Evolutionary conservation across 495 filamentous ascomycete genomes (phyloP).

Genomic region (Penicillium coffeae): DNA sequence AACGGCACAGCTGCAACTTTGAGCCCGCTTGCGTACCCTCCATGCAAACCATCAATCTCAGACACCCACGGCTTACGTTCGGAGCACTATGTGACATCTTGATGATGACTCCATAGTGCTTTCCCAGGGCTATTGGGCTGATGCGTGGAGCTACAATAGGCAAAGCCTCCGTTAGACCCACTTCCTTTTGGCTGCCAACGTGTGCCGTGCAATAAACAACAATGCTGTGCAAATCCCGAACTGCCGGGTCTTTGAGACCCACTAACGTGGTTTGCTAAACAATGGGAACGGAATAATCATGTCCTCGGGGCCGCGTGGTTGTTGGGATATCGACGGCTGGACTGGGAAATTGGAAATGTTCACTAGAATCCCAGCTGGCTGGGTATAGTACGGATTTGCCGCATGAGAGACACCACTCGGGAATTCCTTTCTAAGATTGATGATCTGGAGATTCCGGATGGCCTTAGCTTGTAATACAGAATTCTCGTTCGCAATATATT

Average conservation of each 20-base stretch:
- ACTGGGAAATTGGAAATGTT: background rate
- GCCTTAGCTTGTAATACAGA: too few species aligned
- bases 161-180: background rate
- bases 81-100: slow-evolving; percentile 7
- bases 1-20: too few species aligned
- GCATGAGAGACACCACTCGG: too few species aligned
- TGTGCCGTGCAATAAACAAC: background rate
- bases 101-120: background rate
- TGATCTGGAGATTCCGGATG: too few species aligned
- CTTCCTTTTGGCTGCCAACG: background rate
- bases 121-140: background rate
- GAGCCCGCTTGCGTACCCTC: too few species aligned
- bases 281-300: background rate
- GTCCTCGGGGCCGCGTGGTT: background rate
- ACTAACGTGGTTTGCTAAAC: background rate
- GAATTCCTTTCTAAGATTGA: too few species aligned
- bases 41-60: background rate
- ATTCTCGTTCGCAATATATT: too few species aligned
- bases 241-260: background rate
- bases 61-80: slow-evolving; percentile 1
- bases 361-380: background rate
- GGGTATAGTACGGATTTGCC: background rate
- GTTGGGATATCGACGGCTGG: background rate
- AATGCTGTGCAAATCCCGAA: background rate
- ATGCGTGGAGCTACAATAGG: background rate